A percentile compares a stretch with the other conserved stretches of the same genome.
phyloP scores from a whole-genome alignment of 2,329 filamentous ascomycete species.

The Exophiala sp. region DNA sequence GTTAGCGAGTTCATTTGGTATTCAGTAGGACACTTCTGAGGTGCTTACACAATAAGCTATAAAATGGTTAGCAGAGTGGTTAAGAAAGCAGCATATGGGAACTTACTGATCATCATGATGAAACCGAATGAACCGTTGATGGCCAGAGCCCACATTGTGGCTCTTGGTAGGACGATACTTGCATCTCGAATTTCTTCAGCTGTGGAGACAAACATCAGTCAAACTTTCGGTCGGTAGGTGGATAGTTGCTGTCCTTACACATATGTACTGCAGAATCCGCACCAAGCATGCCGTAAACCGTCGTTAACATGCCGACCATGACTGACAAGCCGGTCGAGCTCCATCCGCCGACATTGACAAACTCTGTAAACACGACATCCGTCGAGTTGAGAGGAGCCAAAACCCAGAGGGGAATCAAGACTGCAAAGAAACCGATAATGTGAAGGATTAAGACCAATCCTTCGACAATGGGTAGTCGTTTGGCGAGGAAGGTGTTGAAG shows the following conservation, averaged over 20 bases:
- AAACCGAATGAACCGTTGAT: neutral
- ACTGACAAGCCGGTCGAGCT: constrained; percentile 39
- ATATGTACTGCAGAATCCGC: constrained; percentile 39
- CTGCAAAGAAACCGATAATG: constrained; percentile 33
- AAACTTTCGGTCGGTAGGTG: neutral
- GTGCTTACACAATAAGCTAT: neutral
- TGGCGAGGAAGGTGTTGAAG: constrained; percentile 32
- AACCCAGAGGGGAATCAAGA: constrained; percentile 34
- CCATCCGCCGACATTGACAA: constrained; percentile 44
- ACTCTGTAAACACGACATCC: constrained; percentile 46
- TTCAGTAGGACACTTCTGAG: too few relatives aligned
- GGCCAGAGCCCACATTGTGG: neutral
- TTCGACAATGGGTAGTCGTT: constrained; percentile 34
- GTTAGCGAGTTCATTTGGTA: neutral
- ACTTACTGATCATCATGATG: neutral
- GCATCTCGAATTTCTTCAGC: constrained; percentile 1
- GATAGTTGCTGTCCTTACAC: neutral
- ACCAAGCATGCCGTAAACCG: constrained; percentile 41
- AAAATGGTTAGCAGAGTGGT: neutral
- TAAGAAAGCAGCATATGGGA: neutral
- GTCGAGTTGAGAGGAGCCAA: constrained; percentile 35
- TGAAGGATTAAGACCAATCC: constrained; percentile 34
- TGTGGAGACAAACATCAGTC: neutral
- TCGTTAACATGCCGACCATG: constrained; percentile 40
- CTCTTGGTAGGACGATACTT: neutral